A percentile compares a stretch with the other conserved stretches of the same genome.
These are phyloP conservation scores for Colletotrichum sp. DNA, from an alignment of 2,329 filamentous ascomycete genomes.

Conservation along the genomic window DNA sequence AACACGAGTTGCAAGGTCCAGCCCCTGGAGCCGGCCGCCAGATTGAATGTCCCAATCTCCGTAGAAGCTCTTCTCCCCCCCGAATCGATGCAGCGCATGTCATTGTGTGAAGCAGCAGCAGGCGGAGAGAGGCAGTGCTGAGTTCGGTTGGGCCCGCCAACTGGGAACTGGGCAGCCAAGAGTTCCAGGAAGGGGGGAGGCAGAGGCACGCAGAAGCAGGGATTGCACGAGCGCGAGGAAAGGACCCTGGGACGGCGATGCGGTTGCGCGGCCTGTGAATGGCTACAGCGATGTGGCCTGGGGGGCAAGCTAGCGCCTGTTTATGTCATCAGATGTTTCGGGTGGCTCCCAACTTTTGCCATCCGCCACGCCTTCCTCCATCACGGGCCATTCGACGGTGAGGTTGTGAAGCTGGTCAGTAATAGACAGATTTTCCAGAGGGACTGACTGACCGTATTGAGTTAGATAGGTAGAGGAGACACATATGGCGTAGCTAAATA, in stretches of 20 bases:
- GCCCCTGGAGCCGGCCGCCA: neutral
- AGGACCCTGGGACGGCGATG: neutral
- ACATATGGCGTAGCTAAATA: neutral
- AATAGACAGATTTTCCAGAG: neutral
- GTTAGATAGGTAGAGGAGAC: neutral
- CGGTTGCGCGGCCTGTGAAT: neutral
- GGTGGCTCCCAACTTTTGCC: neutral
- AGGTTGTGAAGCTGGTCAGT: neutral
- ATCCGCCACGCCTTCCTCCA: neutral
- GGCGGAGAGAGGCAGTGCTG: conserved; percentile 3
- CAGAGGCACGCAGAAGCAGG: neutral
- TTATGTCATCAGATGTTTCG: conserved; percentile 21
- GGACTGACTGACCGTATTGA: neutral
- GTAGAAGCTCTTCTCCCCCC: neutral
- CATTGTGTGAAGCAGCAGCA: neutral
- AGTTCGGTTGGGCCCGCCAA: conserved; percentile 11
- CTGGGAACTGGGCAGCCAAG: neutral
- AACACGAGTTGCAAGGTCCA: neutral
- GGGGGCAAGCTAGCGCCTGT: neutral
- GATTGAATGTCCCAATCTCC: neutral
- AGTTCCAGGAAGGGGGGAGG: neutral
- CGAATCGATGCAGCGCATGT: neutral
- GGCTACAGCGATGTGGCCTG: neutral
- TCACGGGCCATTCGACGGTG: neutral
- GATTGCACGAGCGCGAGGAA: neutral